Evolutionary conservation across 768 basidiomycete genomes (phyloP), one percentile per base, ranked within the genome.

Genomic region (Panaeolus papilionaceus): DNA sequence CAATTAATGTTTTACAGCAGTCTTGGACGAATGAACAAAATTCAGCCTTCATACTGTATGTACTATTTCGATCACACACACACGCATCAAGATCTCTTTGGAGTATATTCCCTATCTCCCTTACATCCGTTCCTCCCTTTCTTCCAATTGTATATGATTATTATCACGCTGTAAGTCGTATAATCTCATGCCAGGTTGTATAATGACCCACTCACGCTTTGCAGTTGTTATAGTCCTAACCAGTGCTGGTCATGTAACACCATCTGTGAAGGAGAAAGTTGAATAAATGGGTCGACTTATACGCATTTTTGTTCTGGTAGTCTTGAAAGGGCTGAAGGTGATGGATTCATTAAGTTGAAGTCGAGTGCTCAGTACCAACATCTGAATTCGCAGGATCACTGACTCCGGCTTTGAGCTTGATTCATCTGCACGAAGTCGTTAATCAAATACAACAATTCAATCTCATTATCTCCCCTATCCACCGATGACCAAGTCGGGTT

Each of bases 1-100:
- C 69, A 86, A 84, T 65, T 80, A 70, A 77, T 23, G 47, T 7
- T n/a, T 6, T 44, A 0, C 42, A n/a, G 0, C 3, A 14, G n/a
- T 26, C 11, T 49, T 8, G n/a, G 47, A 9, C 23, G 16, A 23
- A 12, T n/a, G 23, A 23, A 49, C 47, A 49, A 20, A 26, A 49
- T 23, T 49, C 47, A 33, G 8, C n/a, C 47, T 23, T 9, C 14
- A 18, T n/a, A 45, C 6, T 20, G 14, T 23, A 26, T 20, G 14
- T 23, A 26, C n/a, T n/a, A 49, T 12, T 49, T 49, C 20, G 20
- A n/a, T 18, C 14, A 12, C 18, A 44, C 42, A 44, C 47, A 33
- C 33, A 33, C 33, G 5, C 5, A 33, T 33, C 33, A 33, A 33
- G 2, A 33, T 33, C 33, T 33, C 23, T 23, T 23, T 33, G 33